A percentile compares a stretch with the other conserved stretches of the same genome.
Evolutionary conservation across 2,329 filamentous ascomycete species (phyloP).

Genomic region (Gnomoniopsis smithogilvyi): DNA sequence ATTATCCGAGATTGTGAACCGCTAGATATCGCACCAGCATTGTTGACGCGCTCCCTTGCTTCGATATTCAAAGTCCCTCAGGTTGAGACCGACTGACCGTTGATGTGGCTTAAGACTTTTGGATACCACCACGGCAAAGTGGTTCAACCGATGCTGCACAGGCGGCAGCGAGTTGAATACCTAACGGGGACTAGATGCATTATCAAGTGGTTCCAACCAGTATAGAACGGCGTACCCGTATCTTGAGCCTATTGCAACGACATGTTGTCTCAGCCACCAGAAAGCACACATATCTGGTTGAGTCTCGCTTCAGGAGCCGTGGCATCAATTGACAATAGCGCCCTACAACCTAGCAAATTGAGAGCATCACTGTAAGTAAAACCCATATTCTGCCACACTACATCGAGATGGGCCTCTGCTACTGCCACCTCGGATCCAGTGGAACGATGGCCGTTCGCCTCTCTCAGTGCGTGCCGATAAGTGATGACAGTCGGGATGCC

Average conservation of each 20-base stretch:
- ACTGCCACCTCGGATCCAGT: no score
- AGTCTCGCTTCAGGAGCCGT: neutral
- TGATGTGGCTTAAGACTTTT: neutral
- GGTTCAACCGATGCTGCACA: neutral
- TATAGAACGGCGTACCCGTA: neutral
- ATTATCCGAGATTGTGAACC: neutral
- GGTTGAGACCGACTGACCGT: neutral
- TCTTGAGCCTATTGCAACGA: conserved; percentile 13
- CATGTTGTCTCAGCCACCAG: conserved; percentile 17
- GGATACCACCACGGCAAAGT: neutral
- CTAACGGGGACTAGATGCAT: conserved; percentile 1
- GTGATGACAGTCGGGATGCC: neutral
- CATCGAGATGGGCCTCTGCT: neutral
- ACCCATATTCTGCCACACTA: neutral
- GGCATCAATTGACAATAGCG: neutral
- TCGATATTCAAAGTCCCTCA: no score
- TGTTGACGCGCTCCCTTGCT: no score
- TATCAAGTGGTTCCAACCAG: neutral
- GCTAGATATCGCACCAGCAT: neutral
- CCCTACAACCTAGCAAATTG: neutral
- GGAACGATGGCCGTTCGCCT: no score
- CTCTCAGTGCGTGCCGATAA: neutral
- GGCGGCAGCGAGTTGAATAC: conserved; percentile 4
- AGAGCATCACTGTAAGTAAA: neutral
- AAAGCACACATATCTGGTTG: neutral